Evolutionary conservation across 2,329 filamentous ascomycete species (phyloP), one percentile per base, ranked within the genome.

Genomic region (Hypomyces perniciosus): DNA sequence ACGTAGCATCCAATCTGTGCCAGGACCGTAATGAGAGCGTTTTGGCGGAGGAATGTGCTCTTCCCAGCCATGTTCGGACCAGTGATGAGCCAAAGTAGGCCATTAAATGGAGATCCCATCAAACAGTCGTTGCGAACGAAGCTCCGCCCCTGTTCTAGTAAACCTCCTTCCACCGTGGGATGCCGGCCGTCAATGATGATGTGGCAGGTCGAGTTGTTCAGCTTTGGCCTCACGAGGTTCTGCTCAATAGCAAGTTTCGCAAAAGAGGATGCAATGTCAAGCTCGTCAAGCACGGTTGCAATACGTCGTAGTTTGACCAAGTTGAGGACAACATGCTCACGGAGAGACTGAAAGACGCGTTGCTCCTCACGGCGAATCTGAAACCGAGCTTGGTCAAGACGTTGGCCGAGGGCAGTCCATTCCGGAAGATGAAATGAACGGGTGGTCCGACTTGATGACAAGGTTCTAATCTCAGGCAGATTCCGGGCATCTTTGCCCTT

Each of bases 41-140:
- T 97, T 62, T 99, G 95, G 1, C 93, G 86, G 5, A 99, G 76
- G 63, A 96, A 99, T 0, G 93, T 99, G 65, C 86, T 92, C 71
- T 99, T 99, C 44, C 93, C 93, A 1, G 86, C 93, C 93, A 99
- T 99, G 69, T 99, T 99, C n/a, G 93, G 93, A 0, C 93, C 74
- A 59, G 88, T 79, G 79, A 92, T 73, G 66, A 81, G 61, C 84
- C 85, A 73, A 70, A 88, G 48, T 74, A 76, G 60, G 73, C 82
- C 76, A 73, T 86, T 69, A 78, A 35, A 84, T 66, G 56, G 79
- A 68, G 70, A 82, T n/a, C 87, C 87, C 3, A 96, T 77, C 35
- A 87, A 75, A 67, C 90, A 95, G 70, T 96, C 88, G 61, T 97
- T 97, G 45, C 83, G 79, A 41, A 89, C 84, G 63, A 97, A 97